These are phyloP conservation scores for Phaeotremella skinneri DNA, from an alignment of 768 basidiomycete species.

Conservation along the genomic window DNA sequence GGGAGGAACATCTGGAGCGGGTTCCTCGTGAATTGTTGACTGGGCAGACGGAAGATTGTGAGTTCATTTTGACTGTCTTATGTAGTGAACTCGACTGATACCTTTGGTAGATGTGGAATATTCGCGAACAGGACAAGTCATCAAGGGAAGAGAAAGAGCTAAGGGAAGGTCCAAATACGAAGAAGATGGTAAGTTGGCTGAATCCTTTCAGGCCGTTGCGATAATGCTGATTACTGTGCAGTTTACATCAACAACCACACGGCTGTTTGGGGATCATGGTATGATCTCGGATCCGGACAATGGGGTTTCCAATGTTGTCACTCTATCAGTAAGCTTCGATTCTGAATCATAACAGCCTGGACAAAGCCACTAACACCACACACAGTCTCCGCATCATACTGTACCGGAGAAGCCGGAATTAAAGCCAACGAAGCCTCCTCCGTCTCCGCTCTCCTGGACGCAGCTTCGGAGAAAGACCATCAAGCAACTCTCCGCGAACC, in stretches of 20 bases:
- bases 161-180: conserved; percentile 89
- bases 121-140: conserved; percentile 80
- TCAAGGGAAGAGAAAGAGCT: conserved; percentile 86
- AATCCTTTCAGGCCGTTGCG: neutral
- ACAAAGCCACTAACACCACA: neutral
- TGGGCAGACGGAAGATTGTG: conserved; percentile 88
- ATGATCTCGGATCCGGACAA: conserved; percentile 62
- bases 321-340: conserved; percentile 55
- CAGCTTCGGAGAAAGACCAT: conserved; percentile 32
- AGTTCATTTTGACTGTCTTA: conserved; percentile 16
- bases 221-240: conserved; percentile 46
- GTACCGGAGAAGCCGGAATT: conserved; percentile 81
- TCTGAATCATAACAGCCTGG: no score
- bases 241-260: conserved; percentile 92
- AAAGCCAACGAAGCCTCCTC: conserved; percentile 72
- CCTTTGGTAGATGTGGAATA: conserved; percentile 74
- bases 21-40: conserved; percentile 89
- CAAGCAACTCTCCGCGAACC: conserved; percentile 23
- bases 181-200: conserved; percentile 76
- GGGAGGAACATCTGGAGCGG: conserved; percentile 78
- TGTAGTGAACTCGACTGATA: neutral
- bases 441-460: conserved; percentile 63
- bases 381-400: conserved; percentile 75
- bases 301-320: conserved; percentile 99
- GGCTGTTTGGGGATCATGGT: conserved; percentile 97